A percentile compares a stretch with the other conserved stretches of the same genome.
Evolutionary conservation across 2,329 filamentous ascomycete genomes (phyloP).

Genomic region (Microsporum canis): DNA sequence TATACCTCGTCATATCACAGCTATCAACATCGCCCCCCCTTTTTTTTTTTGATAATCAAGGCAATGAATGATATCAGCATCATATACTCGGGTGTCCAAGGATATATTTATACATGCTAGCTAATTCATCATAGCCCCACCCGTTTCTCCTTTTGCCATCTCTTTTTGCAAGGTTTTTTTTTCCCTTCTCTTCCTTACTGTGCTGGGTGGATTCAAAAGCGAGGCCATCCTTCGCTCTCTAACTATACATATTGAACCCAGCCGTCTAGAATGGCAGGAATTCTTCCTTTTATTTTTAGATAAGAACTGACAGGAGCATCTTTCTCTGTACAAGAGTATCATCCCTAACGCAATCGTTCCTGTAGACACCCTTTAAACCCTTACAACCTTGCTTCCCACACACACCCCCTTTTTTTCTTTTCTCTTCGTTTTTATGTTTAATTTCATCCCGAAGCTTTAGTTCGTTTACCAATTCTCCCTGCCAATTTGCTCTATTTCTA

Average conservation of each 20-base stretch:
- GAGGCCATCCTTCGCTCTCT: not conserved
- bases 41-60: not conserved
- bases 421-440: not conserved
- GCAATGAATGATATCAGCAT: not conserved
- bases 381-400: not conserved
- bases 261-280: conserved; percentile 10
- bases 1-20: too few species aligned
- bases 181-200: not conserved
- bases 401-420: not conserved
- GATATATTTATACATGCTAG: not conserved
- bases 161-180: conserved; percentile 9
- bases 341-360: not conserved
- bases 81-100: not conserved
- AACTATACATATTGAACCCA: not conserved
- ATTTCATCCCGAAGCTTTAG: conserved; percentile 1
- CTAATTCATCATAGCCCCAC: not conserved
- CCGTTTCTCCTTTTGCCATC: not conserved
- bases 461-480: conserved; percentile 3
- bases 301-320: not conserved
- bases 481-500: not conserved
- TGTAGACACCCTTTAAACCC: not conserved
- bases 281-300: conserved; percentile 1
- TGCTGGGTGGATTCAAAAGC: not conserved
- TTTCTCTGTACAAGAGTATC: not conserved
- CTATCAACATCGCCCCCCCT: too few species aligned